These are phyloP conservation scores for Codiaeum variegatum DNA, from an alignment of 441 rosid genomes.

Conservation along the genomic window DNA sequence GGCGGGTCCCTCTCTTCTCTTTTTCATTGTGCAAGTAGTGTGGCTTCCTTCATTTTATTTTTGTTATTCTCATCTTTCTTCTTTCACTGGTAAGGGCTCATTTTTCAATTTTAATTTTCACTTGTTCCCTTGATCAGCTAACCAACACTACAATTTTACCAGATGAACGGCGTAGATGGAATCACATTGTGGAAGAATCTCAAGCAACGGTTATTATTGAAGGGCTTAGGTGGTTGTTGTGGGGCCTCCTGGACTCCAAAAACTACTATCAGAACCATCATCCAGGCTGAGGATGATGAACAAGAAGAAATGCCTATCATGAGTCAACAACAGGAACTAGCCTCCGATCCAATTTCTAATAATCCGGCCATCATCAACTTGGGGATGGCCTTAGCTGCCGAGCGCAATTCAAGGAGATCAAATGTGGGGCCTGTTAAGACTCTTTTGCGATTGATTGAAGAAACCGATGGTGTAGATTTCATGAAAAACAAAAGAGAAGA, in stretches of 20 bases:
- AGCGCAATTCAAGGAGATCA: slow-evolving; percentile 37
- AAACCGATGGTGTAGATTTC: slow-evolving; percentile 62
- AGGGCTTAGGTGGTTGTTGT: slow-evolving; percentile 57
- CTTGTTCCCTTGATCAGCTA: background rate
- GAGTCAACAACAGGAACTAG: slow-evolving; percentile 8
- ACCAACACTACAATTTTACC: too few species aligned
- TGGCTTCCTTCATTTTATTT: too few species aligned
- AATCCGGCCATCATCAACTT: slow-evolving; percentile 44
- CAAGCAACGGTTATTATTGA: slow-evolving; percentile 46
- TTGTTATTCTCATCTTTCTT: too few species aligned
- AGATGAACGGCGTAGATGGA: slow-evolving; percentile 24
- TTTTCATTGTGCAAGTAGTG: background rate
- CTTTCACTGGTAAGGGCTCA: too few species aligned
- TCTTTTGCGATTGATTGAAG: slow-evolving; percentile 60
- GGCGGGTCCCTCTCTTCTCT: background rate
- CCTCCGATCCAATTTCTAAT: background rate
- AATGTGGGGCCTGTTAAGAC: slow-evolving; percentile 33
- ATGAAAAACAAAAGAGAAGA: slow-evolving; percentile 19
- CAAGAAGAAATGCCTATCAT: background rate
- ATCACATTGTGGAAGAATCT: slow-evolving; percentile 20
- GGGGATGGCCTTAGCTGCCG: slow-evolving; percentile 54
- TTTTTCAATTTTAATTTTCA: background rate
- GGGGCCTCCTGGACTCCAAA: slow-evolving; percentile 37
- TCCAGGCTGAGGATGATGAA: slow-evolving; percentile 17
- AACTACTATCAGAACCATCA: slow-evolving; percentile 24